Conservation (phyloP, 768 basidiomycete genomes). For the Collybia mongolica region DNA sequence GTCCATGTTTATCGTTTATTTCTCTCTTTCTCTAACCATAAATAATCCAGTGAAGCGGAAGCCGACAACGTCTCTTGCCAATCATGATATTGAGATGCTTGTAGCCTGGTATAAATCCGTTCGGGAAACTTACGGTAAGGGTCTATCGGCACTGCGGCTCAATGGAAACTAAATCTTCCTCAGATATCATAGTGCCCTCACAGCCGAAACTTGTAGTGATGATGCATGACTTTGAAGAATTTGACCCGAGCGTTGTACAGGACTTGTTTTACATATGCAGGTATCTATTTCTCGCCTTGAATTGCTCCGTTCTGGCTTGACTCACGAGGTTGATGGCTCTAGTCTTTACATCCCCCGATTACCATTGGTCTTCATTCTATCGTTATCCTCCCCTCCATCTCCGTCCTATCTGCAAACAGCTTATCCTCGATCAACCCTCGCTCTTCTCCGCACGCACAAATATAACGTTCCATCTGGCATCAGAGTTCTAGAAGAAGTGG, state of each 20-base stretch:
- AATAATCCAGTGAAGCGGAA: conserved; percentile 41
- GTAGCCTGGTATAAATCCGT: conserved; percentile 56
- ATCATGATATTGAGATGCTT: conserved; percentile 61
- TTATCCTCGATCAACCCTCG: conserved; percentile 59
- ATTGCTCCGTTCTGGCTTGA: background rate
- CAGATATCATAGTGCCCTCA: conserved; percentile 7
- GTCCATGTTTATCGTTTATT: conserved; percentile 13
- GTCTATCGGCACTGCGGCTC: background rate
- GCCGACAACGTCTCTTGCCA: conserved; percentile 49
- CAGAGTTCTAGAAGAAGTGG: conserved; percentile 48
- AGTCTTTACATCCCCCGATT: conserved; percentile 55
- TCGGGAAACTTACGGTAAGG: conserved; percentile 33
- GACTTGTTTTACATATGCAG: conserved; percentile 75
- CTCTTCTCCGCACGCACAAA: conserved; percentile 53
- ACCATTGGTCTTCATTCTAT: conserved; percentile 65
- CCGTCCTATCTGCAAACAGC: conserved; percentile 57
- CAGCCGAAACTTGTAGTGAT: conserved; percentile 51
- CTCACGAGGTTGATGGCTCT: background rate
- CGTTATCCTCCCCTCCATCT: conserved; percentile 54
- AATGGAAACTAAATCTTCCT: background rate
- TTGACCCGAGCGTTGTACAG: conserved; percentile 59
- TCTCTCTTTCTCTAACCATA: background rate
- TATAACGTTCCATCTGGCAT: conserved; percentile 49
- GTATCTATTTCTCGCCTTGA: conserved; percentile 27
- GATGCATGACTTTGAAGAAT: conserved; percentile 74